Evolutionary conservation across 164 flowering plant genomes (phyloP), one percentile per base, ranked within the genome.

Genomic region (Kalanchoe fedtschenkoi): DNA sequence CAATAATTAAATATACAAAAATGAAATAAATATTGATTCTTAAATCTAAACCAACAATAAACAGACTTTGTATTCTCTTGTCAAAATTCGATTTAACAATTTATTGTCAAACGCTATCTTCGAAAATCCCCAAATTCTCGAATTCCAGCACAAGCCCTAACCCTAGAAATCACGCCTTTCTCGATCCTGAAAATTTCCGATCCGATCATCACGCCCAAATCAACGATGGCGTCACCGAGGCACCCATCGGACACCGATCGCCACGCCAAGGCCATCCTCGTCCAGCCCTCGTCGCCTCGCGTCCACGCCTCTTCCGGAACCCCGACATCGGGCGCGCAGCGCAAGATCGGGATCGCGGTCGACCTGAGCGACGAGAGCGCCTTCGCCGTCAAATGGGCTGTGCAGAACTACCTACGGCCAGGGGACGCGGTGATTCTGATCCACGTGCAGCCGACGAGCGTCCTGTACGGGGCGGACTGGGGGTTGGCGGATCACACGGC

Each of bases 381-480:
- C 32, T 77, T 32, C 73, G 85, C 88, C 66, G 88, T 83, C 61
- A 63, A 67, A 29, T 83, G 88, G 88, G 84, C 88, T 15, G 86
- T 83, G 21, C 82, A 76, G 41, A 76, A 83, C 66, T 83, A 83
- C 61, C 80, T 83, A 65, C 80, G 88, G 1, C 76, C 76, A 11
- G 82, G 80, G 0, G 85, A 81, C 69, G 70, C 60, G 22, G 86
- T 82, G n/a, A 67, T 80, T 59, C 77, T 82, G 44, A 66, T 82
- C 46, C 86, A 82, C 66, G 84, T 82, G 22, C 70, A 77, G 17
- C 81, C 86, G 16, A 82, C 84, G 6, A 61, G 71, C 68, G 77
- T 84, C 68, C 83, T 86, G 7, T 84, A 84, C 71, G 92, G 92
- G 26, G 92, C 89, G 34, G 89, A 86, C 30, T 86, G 92, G 92